phyloP scores from a whole-genome alignment of 495 filamentous ascomycete genomes.

The Saxophila tyrrhenica region DNA sequence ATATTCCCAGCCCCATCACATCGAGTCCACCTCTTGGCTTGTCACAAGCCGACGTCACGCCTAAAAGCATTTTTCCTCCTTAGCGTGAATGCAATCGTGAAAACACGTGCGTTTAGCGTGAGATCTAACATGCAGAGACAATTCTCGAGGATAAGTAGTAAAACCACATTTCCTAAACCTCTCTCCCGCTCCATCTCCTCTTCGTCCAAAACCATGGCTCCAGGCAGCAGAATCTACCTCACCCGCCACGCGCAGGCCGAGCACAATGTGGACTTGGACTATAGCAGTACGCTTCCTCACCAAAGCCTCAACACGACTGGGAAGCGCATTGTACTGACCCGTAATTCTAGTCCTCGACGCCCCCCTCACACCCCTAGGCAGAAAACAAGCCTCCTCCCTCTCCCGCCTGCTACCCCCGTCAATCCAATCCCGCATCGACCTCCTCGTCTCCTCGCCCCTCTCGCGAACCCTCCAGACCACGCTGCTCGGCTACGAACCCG shows the following conservation, averaged over 20 bases:
- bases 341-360: constrained; percentile 15
- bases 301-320: neutral
- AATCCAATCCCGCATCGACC: constrained; percentile 6
- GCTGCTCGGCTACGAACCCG: constrained; percentile 8
- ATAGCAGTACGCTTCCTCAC: constrained; percentile 8
- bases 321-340: neutral
- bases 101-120: neutral
- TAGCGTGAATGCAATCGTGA: neutral
- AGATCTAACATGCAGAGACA: neutral
- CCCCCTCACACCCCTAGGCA: constrained; percentile 14
- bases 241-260: constrained; percentile 17
- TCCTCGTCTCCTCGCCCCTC: constrained; percentile 17
- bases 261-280: constrained; percentile 16
- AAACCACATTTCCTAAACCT: neutral
- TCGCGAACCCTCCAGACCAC: constrained; percentile 15
- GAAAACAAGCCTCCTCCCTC: constrained; percentile 13
- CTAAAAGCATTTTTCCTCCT: neutral
- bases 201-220: constrained; percentile 7
- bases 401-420: constrained; percentile 1
- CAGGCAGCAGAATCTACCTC: constrained; percentile 12
- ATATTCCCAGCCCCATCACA: no score
- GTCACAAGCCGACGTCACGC: neutral
- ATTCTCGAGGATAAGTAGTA: neutral
- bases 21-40: no score
- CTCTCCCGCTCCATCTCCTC: neutral